Evolutionary conservation across 2,329 filamentous ascomycete genomes (phyloP), one percentile per base, ranked within the genome.

Genomic region (Grosmannia clavigera): DNA sequence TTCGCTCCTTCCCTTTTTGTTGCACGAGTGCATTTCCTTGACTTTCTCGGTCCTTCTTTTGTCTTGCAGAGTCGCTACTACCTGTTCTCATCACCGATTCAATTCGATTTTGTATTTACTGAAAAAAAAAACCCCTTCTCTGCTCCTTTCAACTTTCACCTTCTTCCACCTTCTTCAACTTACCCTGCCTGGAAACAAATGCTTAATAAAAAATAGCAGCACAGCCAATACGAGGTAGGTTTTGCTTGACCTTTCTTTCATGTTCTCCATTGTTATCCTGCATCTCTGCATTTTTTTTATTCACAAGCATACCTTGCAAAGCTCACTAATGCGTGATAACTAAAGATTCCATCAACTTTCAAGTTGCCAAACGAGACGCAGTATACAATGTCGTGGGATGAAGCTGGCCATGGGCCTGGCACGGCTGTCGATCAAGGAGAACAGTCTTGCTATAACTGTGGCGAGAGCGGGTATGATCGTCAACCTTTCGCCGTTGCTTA

Each of bases 381-480:
- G 25, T 27, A 12, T 16, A 14, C 9, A 27, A 51, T 51, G 48
- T 27, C 48, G 10, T 51, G 48, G 48, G 48, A 51, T 27, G 22
- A 27, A 27, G 27, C 14, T 51, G 10, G 11, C 25, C 22, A 29
- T 29, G 22, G 25, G 48, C 48, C 48, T 29, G 48, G 10, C 16
- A 51, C 14, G 48, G 10, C 22, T 19, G 48, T 14, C 10, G 14
- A 29, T 51, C 27, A 19, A 2, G 19, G 43, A n/a, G 43, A 46
- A 19, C 43, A 46, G 16, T n/a, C 43, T 46, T 58, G 57, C 50
- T 58, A 53, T 27, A 58, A 58, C 25, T 58, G 57, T 19, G 57
- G 57, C 33, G 22, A 53, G 9, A 11, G 16, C 40, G 57, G 57
- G 57, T 59, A 48, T 27, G 33, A 5, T 12, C 10, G 5, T 29